A percentile compares a stretch with the other conserved stretches of the same genome.
phyloP scores from a whole-genome alignment of 2,329 filamentous ascomycete species.

The Diaporthe batatas region DNA sequence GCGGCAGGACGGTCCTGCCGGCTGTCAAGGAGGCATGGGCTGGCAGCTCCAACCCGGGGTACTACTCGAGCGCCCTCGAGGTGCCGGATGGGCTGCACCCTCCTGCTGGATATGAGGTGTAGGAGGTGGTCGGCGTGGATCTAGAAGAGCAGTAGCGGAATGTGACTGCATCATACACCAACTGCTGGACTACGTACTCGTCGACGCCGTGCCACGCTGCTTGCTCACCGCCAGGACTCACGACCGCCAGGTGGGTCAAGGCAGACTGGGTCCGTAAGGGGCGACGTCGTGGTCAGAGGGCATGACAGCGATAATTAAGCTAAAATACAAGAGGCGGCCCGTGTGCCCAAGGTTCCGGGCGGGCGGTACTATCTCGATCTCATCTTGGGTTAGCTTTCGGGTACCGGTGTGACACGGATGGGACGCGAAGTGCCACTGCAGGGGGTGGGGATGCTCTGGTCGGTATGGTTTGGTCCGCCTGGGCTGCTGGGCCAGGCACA shows the following conservation, averaged over 20 bases:
- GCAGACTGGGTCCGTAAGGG: background rate
- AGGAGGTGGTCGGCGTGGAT: background rate
- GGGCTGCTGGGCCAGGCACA: background rate
- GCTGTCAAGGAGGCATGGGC: constrained; percentile 45
- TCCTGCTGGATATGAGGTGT: constrained; percentile 43
- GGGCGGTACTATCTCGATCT: constrained; percentile 11
- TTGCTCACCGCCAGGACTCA: too few species aligned
- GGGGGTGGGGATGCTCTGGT: background rate
- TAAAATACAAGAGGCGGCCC: background rate
- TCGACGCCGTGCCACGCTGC: too few species aligned
- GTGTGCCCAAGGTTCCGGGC: background rate
- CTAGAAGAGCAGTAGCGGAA: background rate
- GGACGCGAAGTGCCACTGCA: constrained; percentile 17
- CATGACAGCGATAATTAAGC: background rate
- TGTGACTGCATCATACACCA: background rate
- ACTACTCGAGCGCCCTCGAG: constrained; percentile 49
- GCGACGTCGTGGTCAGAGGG: background rate
- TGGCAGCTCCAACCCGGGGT: constrained; percentile 45
- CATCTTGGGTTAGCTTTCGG: constrained; percentile 14
- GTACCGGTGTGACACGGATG: background rate
- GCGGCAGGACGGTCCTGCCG: constrained; percentile 45
- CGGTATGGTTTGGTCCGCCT: background rate
- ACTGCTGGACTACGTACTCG: too few species aligned
- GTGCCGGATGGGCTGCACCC: constrained; percentile 49
- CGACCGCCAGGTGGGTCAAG: background rate